Base-by-base conservation (phyloP, 2,329 filamentous ascomycete genomes). In the Aureobasidium subglaciale region DNA sequence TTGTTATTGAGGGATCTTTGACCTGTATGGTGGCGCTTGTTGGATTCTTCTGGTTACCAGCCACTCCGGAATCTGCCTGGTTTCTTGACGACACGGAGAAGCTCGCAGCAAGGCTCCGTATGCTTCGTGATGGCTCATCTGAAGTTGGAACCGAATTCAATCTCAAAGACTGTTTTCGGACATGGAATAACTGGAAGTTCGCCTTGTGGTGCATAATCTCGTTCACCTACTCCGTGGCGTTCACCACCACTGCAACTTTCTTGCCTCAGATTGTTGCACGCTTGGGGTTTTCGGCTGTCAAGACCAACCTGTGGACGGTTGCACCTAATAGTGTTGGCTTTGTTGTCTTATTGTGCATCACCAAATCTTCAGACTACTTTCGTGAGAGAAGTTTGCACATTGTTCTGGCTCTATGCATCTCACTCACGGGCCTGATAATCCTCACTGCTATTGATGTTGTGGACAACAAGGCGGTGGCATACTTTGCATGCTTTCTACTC, bases 401-500 rank as follows among this genome's bases (percentile, higher is more conserved):
- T 7, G 64, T 74, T 4, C 66, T 70, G 42, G 64, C 68, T 0
- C 59, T 77, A 24, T 56, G 61, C 0, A 42, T 78, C 2, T 74
- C 72, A 1, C 63, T 78, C 0, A 55, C 72, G 2, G 76, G 75
- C 0, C 68, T 78, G 56, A 62, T 78, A 18, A 69, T 78, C 13
- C 66, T 78, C 3, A 68, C 71, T 0, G 68, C 70, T 1, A 72
- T 77, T 27, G 70, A 78, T 41, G 71, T 73, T 0, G 57, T 73
- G 1, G 37, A 63, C 1, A 63, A 77, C 58, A 71, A 74, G 46
- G 73, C 63, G 0, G 68, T 76, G 0, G 74, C 74, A 2, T 80
- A 79, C 55, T 79, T 79, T 58, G 75, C 76, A 0, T 75, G 72
- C 57, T 79, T 79, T 56, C 64, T 79, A 3, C 65, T 79, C 52